A percentile compares a stretch with the other conserved stretches of the same genome.
These are phyloP conservation scores for Monosporascus sp. DNA, from an alignment of 2,329 filamentous ascomycete species.

Conservation along the genomic window DNA sequence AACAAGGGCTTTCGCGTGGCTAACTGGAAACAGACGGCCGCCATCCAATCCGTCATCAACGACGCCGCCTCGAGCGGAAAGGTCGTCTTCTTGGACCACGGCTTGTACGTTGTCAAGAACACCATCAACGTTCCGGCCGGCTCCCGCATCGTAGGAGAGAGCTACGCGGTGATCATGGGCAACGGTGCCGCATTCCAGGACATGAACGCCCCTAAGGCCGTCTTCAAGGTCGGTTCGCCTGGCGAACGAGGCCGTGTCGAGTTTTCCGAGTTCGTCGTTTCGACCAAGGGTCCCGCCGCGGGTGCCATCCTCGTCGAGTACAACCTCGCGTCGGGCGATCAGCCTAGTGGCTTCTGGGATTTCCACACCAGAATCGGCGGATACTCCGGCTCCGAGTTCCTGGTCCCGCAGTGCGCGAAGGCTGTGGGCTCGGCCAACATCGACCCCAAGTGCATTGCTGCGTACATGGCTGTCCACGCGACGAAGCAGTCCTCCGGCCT, in stretches of 20 bases:
- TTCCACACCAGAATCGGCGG: conserved; percentile 72
- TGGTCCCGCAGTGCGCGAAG: conserved; percentile 63
- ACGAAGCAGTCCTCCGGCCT: conserved; percentile 27
- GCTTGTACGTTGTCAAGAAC: conserved; percentile 46
- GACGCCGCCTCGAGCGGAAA: conserved; percentile 41
- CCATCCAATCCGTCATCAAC: conserved; percentile 53
- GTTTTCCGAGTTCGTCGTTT: conserved; percentile 67
- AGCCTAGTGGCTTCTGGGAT: conserved; percentile 63
- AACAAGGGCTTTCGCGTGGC: conserved; percentile 31
- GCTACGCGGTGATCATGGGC: conserved; percentile 42
- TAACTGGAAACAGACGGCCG: conserved; percentile 37
- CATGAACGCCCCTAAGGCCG: conserved; percentile 54
- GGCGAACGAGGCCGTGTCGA: conserved; percentile 64
- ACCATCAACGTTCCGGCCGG: conserved; percentile 43
- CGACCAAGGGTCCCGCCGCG: conserved; percentile 59
- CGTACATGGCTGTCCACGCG: conserved; percentile 35
- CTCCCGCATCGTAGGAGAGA: conserved; percentile 28
- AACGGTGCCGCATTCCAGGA: conserved; percentile 52
- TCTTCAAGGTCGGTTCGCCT: conserved; percentile 60
- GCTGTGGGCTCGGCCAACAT: conserved; percentile 29
- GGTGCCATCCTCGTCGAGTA: conserved; percentile 70
- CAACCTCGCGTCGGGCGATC: conserved; percentile 53
- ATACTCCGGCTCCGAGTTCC: conserved; percentile 62
- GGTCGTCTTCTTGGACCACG: conserved; percentile 53
- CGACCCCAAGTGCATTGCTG: conserved; percentile 29